Evolutionary conservation across 2,329 filamentous ascomycete genomes (phyloP), one percentile per base, ranked within the genome.

Genomic region (Drechslerella dactyloides): DNA sequence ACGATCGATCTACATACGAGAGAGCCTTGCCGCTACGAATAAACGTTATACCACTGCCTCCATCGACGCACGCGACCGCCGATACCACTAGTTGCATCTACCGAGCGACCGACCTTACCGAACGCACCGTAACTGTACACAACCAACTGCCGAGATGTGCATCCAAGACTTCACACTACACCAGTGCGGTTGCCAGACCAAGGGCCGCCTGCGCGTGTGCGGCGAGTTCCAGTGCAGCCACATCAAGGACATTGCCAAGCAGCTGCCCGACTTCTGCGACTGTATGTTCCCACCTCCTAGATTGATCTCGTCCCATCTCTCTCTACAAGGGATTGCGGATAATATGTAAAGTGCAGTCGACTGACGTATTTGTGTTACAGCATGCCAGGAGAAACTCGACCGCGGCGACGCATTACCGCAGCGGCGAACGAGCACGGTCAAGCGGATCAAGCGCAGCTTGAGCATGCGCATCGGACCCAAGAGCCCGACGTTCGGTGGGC

Each of bases 91-190:
- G 4, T 33, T 3, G 3, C 8, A 33, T 4, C 3, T 8, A 33
- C 27, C 8, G 3, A 33, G 27, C 27, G 27, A 33, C 27, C 27
- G 27, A 33, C 27, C 8, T 3, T 8, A 44, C 15, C 24, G 35
- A 55, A 46, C n/a, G 11, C 23, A 62, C 52, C 27, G 17, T 27
- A 61, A 4, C 4, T 17, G 7, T 54, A 54, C 42, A 58, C 30
- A 62, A 15, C 33, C 50, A 13, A 13, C 27, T 51, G 8, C 40
- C 57, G 44, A 52, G 15, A 70, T 70, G 66, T 70, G 66, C 30
- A 70, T 59, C 48, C 66, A 70, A 21, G 66, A 70, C 52, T 70
- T 59, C 48, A 70, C 66, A 15, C 42, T 53, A 2, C 63, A 64
- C 33, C 66, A 70, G 15, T 70, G 66, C 52, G 66, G 66, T 8